These are phyloP conservation scores for Phaeosphaeria sp. DNA, from an alignment of 2,329 filamentous ascomycete genomes.

Conservation along the genomic window DNA sequence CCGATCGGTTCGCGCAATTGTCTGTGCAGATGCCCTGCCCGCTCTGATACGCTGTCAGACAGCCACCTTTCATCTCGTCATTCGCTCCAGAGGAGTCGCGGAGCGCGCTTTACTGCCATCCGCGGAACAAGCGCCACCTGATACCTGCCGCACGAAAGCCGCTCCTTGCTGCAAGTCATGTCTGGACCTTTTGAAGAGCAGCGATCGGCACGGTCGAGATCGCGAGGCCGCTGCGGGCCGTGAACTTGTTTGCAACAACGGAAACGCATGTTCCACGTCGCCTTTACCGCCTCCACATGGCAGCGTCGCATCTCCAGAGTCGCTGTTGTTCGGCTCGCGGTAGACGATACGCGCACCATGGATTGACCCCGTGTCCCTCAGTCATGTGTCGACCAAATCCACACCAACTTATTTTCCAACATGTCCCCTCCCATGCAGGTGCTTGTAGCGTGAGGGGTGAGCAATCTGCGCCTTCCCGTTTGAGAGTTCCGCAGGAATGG, in stretches of 20 bases:
- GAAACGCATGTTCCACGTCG: slow-evolving; percentile 1
- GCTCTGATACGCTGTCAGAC: slow-evolving; percentile 21
- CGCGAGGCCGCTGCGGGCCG: slow-evolving; percentile 15
- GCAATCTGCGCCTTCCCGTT: slow-evolving; percentile 22
- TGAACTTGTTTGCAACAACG: slow-evolving; percentile 8
- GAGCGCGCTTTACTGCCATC: slow-evolving; percentile 11
- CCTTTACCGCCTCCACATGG: background rate
- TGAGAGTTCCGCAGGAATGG: slow-evolving; percentile 14
- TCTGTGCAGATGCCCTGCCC: slow-evolving; percentile 28
- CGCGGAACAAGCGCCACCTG: slow-evolving; percentile 24
- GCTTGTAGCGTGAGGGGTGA: slow-evolving; percentile 22
- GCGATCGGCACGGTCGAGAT: slow-evolving; percentile 25
- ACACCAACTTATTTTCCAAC: background rate
- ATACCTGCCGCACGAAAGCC: slow-evolving; percentile 21
- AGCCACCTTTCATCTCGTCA: slow-evolving; percentile 28
- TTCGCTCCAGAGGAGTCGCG: slow-evolving; percentile 27
- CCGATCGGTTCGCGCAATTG: slow-evolving; percentile 32
- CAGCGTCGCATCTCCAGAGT: background rate
- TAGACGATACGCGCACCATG: background rate
- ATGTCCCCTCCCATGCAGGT: slow-evolving; percentile 15
- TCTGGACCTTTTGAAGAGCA: slow-evolving; percentile 19
- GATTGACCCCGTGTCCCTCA: background rate
- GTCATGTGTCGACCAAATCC: background rate
- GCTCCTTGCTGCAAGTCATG: slow-evolving; percentile 35
- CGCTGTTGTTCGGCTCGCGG: background rate